Evolutionary conservation across 179 eudicot genomes (phyloP).

Genomic region (Beta lomatogona): DNA sequence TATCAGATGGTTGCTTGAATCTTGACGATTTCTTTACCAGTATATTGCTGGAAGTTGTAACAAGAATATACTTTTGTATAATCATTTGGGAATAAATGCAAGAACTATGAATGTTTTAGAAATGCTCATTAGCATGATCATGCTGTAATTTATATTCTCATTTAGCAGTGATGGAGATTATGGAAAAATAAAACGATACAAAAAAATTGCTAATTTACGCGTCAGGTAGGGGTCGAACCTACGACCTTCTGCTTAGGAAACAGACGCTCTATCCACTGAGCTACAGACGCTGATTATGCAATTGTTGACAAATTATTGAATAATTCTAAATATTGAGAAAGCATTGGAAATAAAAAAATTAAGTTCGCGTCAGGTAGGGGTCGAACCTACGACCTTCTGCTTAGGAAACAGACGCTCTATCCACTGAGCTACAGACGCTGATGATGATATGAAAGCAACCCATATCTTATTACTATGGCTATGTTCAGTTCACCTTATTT

Average conservation of each 20-base stretch:
- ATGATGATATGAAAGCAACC: not conserved
- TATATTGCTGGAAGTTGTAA: not conserved
- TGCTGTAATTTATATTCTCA: no score
- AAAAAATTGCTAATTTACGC: not conserved
- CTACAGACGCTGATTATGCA: conserved; percentile 29
- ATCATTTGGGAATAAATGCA: not conserved
- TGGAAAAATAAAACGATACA: no score
- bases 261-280: conserved; percentile 39
- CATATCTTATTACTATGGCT: no score
- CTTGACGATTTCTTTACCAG: not conserved
- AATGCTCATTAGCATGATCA: not conserved
- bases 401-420: conserved; percentile 48
- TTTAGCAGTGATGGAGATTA: no score
- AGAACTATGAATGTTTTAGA: not conserved
- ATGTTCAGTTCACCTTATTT: no score
- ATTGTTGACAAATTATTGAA: no score
- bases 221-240: not conserved
- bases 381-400: conserved; percentile 49
- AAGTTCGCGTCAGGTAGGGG: conserved; percentile 39
- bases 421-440: conserved; percentile 46
- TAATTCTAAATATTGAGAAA: no score
- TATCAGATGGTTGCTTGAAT: conserved; percentile 7
- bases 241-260: conserved; percentile 27
- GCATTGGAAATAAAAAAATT: no score
- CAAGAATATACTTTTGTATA: conserved; percentile 13